Evolutionary conservation across 2,329 filamentous ascomycete genomes (phyloP), one percentile per base, ranked within the genome.

Genomic region (Apiospora koreana): DNA sequence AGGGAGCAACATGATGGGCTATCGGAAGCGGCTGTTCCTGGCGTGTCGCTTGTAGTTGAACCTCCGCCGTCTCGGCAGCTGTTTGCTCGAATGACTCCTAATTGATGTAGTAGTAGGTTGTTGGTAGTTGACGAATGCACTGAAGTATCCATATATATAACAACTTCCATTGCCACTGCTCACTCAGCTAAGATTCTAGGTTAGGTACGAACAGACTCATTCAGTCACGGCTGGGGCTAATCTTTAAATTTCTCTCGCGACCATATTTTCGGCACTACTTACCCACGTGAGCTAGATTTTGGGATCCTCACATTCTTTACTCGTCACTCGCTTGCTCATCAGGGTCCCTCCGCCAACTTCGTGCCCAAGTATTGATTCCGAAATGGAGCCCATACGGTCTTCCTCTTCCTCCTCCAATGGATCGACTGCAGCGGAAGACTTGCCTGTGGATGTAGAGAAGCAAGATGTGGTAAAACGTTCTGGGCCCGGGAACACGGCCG

Each of bases 1-100:
- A 18, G 28, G 18, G 9, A 8, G 23, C 8, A 62, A 21, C 28
- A 38, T 10, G 8, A 16, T 62, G 54, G 18, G 54, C 54, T 4
- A 38, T 62, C 54, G 54, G 50, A n/a, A 38, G 54, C 54, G 31
- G 31, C 54, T 62, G 54, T 23, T 62, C 54, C 54, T 62, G 54
- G 2, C n/a, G n/a, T 62, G 31, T 62, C 54, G 54, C 54, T 62
- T 38, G 16, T 62, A 62, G 31, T 62, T 62, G 54, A 62, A 38
- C 54, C 21, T 62, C 54, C 54, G 54, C 28, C 54, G 54, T 38
- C 28, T 62, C 54, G 54, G 31, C 54, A 62, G 31, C 54, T 31
- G 28, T 62, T 62, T 62, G 50, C 50, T 18, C 21, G 54, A 38
- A 14, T 58, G 50, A 58, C 50, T 58, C 28, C 50, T 25, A 18